phyloP scores from a whole-genome alignment of 805 yeast genomes.

The Schizosaccharomyces cryophilus region DNA sequence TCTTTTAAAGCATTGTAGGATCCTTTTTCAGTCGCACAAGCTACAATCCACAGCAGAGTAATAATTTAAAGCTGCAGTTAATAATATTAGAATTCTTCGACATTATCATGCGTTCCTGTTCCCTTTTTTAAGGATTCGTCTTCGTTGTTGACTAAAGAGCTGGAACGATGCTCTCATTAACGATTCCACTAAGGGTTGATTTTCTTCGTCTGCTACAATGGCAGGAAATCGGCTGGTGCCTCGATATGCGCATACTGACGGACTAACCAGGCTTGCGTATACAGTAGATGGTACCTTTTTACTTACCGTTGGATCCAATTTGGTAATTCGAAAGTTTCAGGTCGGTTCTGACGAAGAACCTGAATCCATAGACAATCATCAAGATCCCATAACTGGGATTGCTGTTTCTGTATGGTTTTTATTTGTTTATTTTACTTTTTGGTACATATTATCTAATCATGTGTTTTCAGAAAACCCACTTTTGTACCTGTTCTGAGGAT shows the following conservation, averaged over 20 bases:
- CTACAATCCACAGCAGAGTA: too few species aligned
- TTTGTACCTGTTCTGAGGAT: slow-evolving; percentile 22
- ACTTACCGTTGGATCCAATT: slow-evolving; percentile 16
- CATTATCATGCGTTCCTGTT: too few species aligned
- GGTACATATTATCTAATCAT: background rate
- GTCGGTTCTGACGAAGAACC: slow-evolving; percentile 14
- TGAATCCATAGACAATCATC: slow-evolving; percentile 12
- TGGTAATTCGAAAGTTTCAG: slow-evolving; percentile 14
- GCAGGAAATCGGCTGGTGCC: background rate
- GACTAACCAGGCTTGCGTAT: slow-evolving; percentile 14
- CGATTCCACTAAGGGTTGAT: too few species aligned
- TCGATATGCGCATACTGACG: slow-evolving; percentile 15
- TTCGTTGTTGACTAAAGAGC: too few species aligned
- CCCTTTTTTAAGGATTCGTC: too few species aligned
- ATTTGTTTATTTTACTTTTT: background rate
- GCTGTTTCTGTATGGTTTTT: slow-evolving; percentile 8
- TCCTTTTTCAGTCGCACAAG: too few species aligned
- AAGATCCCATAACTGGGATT: slow-evolving; percentile 10
- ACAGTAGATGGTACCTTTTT: slow-evolving; percentile 14
- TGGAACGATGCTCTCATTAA: too few species aligned
- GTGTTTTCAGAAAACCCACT: slow-evolving; percentile 5
- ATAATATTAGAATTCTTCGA: too few species aligned
- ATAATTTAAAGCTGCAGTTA: too few species aligned
- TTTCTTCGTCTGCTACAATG: background rate
- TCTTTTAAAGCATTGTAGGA: too few species aligned